These are phyloP conservation scores for Gonium pectorale DNA, from an alignment of 139 green algal genomes.

Conservation along the genomic window DNA sequence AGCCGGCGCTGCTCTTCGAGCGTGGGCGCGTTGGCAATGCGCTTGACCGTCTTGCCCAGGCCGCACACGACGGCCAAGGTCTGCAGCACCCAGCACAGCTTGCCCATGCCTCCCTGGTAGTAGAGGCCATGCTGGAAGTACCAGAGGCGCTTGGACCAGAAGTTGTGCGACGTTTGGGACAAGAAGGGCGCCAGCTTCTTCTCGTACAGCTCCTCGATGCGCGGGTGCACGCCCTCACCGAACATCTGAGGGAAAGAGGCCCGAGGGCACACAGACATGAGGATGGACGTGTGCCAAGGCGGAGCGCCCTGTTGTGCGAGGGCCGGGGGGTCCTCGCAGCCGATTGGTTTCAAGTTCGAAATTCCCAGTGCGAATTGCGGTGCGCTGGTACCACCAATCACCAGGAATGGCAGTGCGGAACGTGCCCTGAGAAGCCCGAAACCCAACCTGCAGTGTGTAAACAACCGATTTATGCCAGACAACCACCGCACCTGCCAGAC, in stretches of 20 bases:
- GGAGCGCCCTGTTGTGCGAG: too few relatives aligned
- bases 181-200: constrained; percentile 92
- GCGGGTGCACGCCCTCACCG: constrained; percentile 76
- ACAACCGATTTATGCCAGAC: too few relatives aligned
- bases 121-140: constrained; percentile 97
- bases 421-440: too few relatives aligned
- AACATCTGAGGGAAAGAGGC: too few relatives aligned
- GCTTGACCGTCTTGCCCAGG: constrained; percentile 65
- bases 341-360: too few relatives aligned
- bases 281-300: too few relatives aligned
- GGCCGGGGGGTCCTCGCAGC: too few relatives aligned
- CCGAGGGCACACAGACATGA: too few relatives aligned
- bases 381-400: too few relatives aligned
- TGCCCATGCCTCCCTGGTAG: constrained; percentile 97
- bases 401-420: too few relatives aligned
- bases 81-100: constrained; percentile 84
- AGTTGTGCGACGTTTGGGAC: constrained; percentile 80
- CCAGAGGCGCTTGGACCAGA: constrained; percentile 89
- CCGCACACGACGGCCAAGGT: constrained; percentile 66
- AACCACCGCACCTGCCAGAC: constrained; percentile 91
- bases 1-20: constrained; percentile 80
- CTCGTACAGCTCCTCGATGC: constrained; percentile 88
- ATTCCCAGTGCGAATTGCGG: too few relatives aligned
- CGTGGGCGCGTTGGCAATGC: constrained; percentile 81
- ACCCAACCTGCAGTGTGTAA: too few relatives aligned